Conservation (phyloP, 257 asterid species). For the Ilex aquifolium region DNA sequence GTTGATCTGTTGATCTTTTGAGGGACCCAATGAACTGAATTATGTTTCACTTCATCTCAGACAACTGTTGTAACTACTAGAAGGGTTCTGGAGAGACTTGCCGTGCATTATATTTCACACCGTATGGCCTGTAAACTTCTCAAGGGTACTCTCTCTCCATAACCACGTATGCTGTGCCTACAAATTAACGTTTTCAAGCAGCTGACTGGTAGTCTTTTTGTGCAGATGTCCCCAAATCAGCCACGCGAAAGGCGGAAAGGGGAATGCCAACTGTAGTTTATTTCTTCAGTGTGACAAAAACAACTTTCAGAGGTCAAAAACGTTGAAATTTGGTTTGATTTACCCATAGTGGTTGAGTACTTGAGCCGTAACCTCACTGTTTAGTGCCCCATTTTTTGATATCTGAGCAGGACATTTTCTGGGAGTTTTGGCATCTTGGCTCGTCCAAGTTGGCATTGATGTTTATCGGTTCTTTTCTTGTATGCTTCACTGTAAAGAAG, state of each 20-base stretch:
- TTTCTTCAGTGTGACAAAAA: constrained; percentile 50
- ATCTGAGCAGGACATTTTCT: constrained; percentile 61
- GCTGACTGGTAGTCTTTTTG: constrained; percentile 5
- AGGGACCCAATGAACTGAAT: constrained; percentile 1
- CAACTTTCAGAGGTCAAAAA: constrained; percentile 76
- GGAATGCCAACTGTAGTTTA: constrained; percentile 50
- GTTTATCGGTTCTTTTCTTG: constrained; percentile 46
- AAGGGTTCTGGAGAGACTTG: constrained; percentile 76
- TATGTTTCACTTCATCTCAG: constrained; percentile 26
- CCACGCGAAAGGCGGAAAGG: constrained; percentile 78
- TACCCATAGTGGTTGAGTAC: background rate
- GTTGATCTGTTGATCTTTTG: too few relatives aligned
- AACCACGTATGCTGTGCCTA: constrained; percentile 1
- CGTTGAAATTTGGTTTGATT: background rate
- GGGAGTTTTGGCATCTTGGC: constrained; percentile 86
- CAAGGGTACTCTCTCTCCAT: constrained; percentile 50
- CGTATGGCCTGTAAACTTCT: constrained; percentile 96
- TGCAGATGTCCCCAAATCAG: constrained; percentile 85
- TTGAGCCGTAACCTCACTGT: constrained; percentile 9
- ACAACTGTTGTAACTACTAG: constrained; percentile 74
- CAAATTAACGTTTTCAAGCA: background rate
- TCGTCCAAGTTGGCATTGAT: constrained; percentile 76
- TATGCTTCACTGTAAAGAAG: constrained; percentile 30
- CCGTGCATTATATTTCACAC: constrained; percentile 74
- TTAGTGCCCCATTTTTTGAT: constrained; percentile 11